Conservation (phyloP, 192 early-diverging fungal species). For the Umbelopsis ramanniana region DNA sequence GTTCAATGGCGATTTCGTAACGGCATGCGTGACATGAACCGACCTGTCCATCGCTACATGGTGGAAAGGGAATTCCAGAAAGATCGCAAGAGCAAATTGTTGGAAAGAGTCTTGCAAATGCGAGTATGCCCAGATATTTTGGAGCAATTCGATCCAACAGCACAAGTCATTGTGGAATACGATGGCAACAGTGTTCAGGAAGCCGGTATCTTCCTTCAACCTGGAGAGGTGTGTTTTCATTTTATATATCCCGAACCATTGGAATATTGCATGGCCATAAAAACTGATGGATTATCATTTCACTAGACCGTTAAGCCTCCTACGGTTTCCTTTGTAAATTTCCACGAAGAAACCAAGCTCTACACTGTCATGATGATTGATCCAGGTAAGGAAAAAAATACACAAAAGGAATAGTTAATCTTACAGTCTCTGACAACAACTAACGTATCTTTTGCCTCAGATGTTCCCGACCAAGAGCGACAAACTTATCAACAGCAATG, state of each 20-base stretch:
- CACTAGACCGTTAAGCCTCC: constrained; percentile 59
- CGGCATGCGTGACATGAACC: constrained; percentile 60
- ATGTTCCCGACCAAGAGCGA: constrained; percentile 63
- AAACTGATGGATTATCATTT: constrained; percentile 25
- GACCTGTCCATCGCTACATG: constrained; percentile 74
- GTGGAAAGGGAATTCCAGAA: constrained; percentile 61
- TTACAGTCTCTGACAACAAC: neutral
- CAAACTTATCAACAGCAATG: constrained; percentile 71
- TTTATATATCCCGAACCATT: too few relatives aligned
- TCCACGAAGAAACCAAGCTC: constrained; percentile 67
- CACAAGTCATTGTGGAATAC: constrained; percentile 49
- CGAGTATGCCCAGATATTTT: constrained; percentile 78
- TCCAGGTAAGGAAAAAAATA: constrained; percentile 50
- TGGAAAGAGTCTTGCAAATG: constrained; percentile 78
- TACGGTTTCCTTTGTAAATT: constrained; percentile 57
- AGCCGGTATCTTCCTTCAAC: constrained; percentile 44
- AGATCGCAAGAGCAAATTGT: constrained; percentile 56
- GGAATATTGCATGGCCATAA: too few relatives aligned
- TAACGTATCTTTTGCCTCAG: constrained; percentile 18
- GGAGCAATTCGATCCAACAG: constrained; percentile 47
- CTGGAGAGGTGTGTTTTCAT: constrained; percentile 31
- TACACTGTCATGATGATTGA: constrained; percentile 77
- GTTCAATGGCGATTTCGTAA: constrained; percentile 44
- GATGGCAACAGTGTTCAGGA: constrained; percentile 42
- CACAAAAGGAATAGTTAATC: neutral